Conservation (phyloP, 2,329 filamentous ascomycete species). For the Albifimbria verrucaria region DNA sequence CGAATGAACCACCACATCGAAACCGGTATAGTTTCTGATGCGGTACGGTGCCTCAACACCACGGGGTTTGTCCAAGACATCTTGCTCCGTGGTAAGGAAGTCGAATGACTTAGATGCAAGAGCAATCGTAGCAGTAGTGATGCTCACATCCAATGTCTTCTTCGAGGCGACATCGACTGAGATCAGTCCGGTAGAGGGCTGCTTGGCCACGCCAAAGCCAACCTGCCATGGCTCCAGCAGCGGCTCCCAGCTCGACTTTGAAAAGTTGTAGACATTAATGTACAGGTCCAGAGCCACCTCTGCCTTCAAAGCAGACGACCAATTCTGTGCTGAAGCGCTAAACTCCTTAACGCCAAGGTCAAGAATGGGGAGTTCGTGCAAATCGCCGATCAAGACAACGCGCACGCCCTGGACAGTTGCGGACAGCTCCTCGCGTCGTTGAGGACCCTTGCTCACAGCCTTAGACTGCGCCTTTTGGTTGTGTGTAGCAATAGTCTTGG, state of each 20-base stretch:
- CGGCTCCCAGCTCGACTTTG: conserved; percentile 97
- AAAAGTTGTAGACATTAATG: conserved; percentile 97
- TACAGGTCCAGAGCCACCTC: conserved; percentile 92
- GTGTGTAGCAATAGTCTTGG: conserved; percentile 33
- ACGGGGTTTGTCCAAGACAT: conserved; percentile 89
- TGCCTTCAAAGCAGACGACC: conserved; percentile 83
- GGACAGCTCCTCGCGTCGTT: conserved; percentile 70
- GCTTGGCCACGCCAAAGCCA: conserved; percentile 82
- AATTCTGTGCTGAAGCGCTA: conserved; percentile 79
- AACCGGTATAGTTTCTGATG: conserved; percentile 94
- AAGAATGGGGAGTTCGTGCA: conserved; percentile 91
- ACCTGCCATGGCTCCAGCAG: conserved; percentile 94
- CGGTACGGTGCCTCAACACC: conserved; percentile 89
- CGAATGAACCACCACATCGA: conserved; percentile 80
- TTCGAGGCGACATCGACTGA: conserved; percentile 84
- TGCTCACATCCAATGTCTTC: conserved; percentile 85
- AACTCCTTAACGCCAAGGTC: conserved; percentile 94
- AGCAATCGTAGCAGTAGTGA: conserved; percentile 92
- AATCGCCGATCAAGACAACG: conserved; percentile 89
- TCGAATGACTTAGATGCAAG: conserved; percentile 89
- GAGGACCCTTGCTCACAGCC: neutral
- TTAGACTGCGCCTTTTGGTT: conserved; percentile 7
- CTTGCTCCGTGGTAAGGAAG: conserved; percentile 79
- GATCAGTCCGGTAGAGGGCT: conserved; percentile 70
- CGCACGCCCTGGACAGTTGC: conserved; percentile 84